phyloP scores from a whole-genome alignment of 192 early-diverging fungal genomes.

The Umbelopsis ramanniana region DNA sequence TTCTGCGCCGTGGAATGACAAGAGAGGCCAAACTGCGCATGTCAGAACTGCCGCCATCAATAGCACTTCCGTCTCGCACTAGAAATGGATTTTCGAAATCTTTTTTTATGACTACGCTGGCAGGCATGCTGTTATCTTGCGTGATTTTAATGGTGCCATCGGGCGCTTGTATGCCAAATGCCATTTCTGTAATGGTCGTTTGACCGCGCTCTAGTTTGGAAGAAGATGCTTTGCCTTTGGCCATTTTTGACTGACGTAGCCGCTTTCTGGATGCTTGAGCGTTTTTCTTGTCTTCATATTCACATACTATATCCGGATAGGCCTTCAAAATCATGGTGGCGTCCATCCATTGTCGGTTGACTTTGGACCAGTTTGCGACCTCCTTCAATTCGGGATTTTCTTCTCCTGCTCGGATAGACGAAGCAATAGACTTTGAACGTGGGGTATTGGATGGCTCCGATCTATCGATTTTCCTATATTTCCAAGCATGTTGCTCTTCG shows the following conservation, averaged over 20 bases:
- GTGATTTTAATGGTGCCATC: not conserved
- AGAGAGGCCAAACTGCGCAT: not conserved
- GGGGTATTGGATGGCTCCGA: not conserved
- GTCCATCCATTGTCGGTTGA: constrained; percentile 31
- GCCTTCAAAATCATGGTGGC: not conserved
- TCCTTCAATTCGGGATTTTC: not conserved
- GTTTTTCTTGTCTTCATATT: constrained; percentile 3
- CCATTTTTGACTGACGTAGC: not conserved
- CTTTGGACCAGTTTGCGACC: constrained; percentile 3
- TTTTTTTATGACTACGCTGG: not conserved
- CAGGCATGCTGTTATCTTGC: not conserved
- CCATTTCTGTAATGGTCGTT: not conserved
- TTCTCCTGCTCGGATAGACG: not conserved
- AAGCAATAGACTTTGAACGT: not conserved
- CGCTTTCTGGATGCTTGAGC: not conserved
- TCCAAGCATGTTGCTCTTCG: not conserved
- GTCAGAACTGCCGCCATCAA: not conserved
- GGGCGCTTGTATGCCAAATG: not conserved
- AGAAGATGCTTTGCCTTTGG: not conserved
- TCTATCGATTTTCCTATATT: not conserved
- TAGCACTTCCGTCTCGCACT: not conserved
- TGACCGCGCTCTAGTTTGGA: not conserved
- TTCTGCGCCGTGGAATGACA: not conserved
- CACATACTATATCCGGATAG: constrained; percentile 12
- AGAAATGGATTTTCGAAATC: not conserved